phyloP scores from a whole-genome alignment of 495 filamentous ascomycete genomes.

The Penicillium steckii region DNA sequence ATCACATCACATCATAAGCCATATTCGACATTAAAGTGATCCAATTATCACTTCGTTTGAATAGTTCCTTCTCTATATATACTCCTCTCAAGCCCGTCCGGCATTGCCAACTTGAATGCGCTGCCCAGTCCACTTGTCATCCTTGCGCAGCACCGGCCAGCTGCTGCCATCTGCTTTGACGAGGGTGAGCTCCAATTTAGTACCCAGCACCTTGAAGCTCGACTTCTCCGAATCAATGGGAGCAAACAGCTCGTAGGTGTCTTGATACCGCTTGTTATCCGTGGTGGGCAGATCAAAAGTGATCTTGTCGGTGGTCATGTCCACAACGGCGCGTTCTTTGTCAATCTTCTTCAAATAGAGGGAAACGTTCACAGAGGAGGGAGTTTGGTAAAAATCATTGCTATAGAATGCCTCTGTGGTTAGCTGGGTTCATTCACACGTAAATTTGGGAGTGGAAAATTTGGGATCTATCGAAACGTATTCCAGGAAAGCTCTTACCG shows the following conservation, averaged over 20 bases:
- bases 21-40: conserved; percentile 12
- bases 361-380: conserved; percentile 78
- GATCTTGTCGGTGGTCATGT: conserved; percentile 59
- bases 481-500: too few relatives aligned
- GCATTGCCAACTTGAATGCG: conserved; percentile 82
- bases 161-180: conserved; percentile 77
- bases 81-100: conserved; percentile 55
- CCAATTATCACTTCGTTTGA: conserved; percentile 2
- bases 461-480: too few relatives aligned
- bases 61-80: conserved; percentile 1
- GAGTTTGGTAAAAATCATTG: conserved; percentile 94
- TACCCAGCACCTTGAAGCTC: conserved; percentile 84
- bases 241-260: conserved; percentile 72
- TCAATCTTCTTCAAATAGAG: conserved; percentile 98
- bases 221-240: conserved; percentile 71
- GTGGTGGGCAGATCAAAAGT: conserved; percentile 78
- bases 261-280: conserved; percentile 80
- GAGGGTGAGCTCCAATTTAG: conserved; percentile 87
- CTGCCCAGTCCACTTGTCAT: conserved; percentile 74
- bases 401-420: conserved; percentile 34
- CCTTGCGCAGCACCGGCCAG: conserved; percentile 88
- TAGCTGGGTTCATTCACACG: background rate
- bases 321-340: conserved; percentile 68
- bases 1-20: background rate
- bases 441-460: too few relatives aligned